These are phyloP conservation scores for Cenchrus americanus DNA, from an alignment of 176 grass and related monocot species.

Conservation along the genomic window DNA sequence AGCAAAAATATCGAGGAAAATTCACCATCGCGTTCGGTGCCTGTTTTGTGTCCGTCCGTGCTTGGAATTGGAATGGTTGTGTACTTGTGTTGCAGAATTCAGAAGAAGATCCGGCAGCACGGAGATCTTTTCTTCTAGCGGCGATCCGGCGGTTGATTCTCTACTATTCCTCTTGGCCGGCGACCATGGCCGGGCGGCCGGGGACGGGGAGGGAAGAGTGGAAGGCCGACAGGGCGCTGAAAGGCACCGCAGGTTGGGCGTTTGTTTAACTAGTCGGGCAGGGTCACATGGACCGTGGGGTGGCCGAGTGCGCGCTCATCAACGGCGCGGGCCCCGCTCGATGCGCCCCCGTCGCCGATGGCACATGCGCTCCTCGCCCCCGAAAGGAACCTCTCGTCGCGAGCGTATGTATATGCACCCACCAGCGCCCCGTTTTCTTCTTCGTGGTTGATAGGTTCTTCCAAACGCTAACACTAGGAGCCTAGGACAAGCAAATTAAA, in stretches of 20 bases:
- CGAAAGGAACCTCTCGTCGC: constrained; percentile 15
- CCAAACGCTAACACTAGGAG: no score
- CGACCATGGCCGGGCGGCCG: no score
- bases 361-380: constrained; percentile 28
- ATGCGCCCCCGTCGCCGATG: constrained; percentile 36
- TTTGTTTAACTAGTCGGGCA: constrained; percentile 43
- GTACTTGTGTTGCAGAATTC: background rate
- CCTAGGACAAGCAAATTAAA: no score
- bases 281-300: constrained; percentile 45
- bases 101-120: no score
- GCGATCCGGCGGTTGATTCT: background rate
- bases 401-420: constrained; percentile 13
- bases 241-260: constrained; percentile 39
- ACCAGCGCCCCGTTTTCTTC: no score
- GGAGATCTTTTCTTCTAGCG: background rate
- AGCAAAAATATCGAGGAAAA: background rate
- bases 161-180: no score
- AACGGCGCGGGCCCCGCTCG: constrained; percentile 1
- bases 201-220: no score
- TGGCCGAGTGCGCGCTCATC: constrained; percentile 38
- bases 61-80: background rate
- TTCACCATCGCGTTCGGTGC: background rate
- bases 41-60: background rate
- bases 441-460: no score
- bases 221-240: constrained; percentile 42